Conservation (phyloP, 805 yeast species). For the Candida chauliodis region DNA sequence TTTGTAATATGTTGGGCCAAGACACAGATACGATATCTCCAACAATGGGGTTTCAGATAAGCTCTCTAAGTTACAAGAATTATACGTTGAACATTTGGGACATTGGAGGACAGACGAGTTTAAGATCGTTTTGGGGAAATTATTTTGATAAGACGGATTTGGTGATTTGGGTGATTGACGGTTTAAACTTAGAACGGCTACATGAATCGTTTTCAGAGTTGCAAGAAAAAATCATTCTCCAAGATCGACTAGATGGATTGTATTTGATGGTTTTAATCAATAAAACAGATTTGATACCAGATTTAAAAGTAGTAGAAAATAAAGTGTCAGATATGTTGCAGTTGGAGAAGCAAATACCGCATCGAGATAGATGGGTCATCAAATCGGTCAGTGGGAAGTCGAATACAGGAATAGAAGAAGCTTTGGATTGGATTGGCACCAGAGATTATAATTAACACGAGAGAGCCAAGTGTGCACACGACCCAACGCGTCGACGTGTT, state of each 20-base stretch:
- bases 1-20: conserved; percentile 51
- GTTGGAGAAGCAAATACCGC: conserved; percentile 17
- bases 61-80: conserved; percentile 45
- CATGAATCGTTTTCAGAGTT: conserved; percentile 66
- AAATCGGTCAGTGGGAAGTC: conserved; percentile 32
- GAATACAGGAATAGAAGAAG: conserved; percentile 25
- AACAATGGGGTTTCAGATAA: conserved; percentile 86
- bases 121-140: conserved; percentile 61
- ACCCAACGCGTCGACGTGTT: too few relatives aligned
- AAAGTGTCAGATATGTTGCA: conserved; percentile 16
- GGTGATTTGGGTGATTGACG: conserved; percentile 84
- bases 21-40: conserved; percentile 65
- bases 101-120: conserved; percentile 63
- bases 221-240: conserved; percentile 52
- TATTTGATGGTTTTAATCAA: conserved; percentile 68
- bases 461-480: too few relatives aligned
- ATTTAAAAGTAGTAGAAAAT: conserved; percentile 10
- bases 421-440: conserved; percentile 25
- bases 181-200: conserved; percentile 55
- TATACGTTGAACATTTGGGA: conserved; percentile 72
- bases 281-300: conserved; percentile 59
- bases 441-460: conserved; percentile 12
- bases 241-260: conserved; percentile 68
- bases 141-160: conserved; percentile 78
- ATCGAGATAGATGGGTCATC: conserved; percentile 23